Base-by-base conservation (phyloP, 2,329 filamentous ascomycete genomes). In the Xylariales sp. region DNA sequence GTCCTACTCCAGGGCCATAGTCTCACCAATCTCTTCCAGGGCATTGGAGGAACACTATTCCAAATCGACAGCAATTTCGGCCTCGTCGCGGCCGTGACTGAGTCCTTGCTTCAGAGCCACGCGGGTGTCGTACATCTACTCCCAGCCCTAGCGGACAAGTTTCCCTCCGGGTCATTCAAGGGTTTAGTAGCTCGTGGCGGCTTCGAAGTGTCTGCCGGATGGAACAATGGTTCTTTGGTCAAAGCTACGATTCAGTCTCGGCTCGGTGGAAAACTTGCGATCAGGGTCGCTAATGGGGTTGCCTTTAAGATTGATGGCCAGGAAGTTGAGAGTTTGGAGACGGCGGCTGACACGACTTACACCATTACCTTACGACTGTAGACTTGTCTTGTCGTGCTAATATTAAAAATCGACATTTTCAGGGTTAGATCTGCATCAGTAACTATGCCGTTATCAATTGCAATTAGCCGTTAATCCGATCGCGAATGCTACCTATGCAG, bases 21-120 rank as follows among this genome's bases (percentile, higher is more conserved):
- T 14, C 16, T 45, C 14, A 14, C 31, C 15, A 45, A 45, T 29
- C 38, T 42, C 20, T 38, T 40, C 4, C 24, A 42, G 33, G 21
- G 35, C 31, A 34, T 58, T 55, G 5, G 64, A 66, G 29, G 64
- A 63, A 4, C 62, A 63, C 18, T 25, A 18, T 72, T 73, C 48
- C 70, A 73, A 48, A 69, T 71, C 15, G 70, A 74, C 47, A 70
- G 70, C 1, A 74, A 74, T 41, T 70, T 72, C 46, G 70, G 70
- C 1, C 63, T 63, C 3, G 61, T 62, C 6, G 68, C 68, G 2
- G 70, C 66, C 2, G 64, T 73, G 12, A 52, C 65, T 1, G 70
- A 72, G 51, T 65, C 65, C 56, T 42, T 72, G 28, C 40, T 73
- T 8, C 69, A 73, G 47, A 48, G 56, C 48, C 48, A 50, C 14